Base-by-base conservation (phyloP, 306 rosid genomes). In the Begonia fuchsioides region DNA sequence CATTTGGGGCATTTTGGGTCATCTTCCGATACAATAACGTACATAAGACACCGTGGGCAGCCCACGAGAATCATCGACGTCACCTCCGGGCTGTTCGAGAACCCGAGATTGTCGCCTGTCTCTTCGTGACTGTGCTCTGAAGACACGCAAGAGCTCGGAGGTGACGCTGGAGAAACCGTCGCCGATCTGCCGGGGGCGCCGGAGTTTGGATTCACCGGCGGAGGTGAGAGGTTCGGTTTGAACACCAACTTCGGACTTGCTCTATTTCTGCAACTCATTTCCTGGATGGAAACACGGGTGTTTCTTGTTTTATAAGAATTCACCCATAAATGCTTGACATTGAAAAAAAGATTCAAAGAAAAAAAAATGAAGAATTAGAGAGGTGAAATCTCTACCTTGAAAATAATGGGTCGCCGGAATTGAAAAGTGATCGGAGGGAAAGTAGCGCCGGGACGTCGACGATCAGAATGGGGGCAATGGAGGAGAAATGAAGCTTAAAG, bases 1-100 rank as follows among this genome's bases (percentile, higher is more conserved):
- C 98, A 92, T 48, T 77, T 92, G 17, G 96, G 98, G 60, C 98
- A 92, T 45, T 82, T 82, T 0, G 87, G 93, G 26, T 92, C 87
- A 14, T 71, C 68, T 54, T 79, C 88, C 2, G 83, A 69, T 12
- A 92, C 77, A 96, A 92, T 92, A 32, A 85, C 81, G 47, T 85
- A 92, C 96, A 92, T 92, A 57, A 85, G 81, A 14, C 98, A 92
- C 1, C 80, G 73, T 0, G 94, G 94, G 32, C 98, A 92, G 0
- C 98, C 98, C 2, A 79, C 94, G 0, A 92, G 55, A 56, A 82
- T 72, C 96, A 92, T 77, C 47, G 87, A 85, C 8, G 78, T 72
- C 0, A 72, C 72, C 65, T 85, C 93, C 0, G 83, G 86, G 70
- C 79, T 90, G 67, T 65, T 72, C 1, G 80, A 71, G 74, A 73